A percentile compares a stretch with the other conserved stretches of the same genome.
phyloP scores from a whole-genome alignment of 345 rosid species.

The Crucihimalaya himalaica region DNA sequence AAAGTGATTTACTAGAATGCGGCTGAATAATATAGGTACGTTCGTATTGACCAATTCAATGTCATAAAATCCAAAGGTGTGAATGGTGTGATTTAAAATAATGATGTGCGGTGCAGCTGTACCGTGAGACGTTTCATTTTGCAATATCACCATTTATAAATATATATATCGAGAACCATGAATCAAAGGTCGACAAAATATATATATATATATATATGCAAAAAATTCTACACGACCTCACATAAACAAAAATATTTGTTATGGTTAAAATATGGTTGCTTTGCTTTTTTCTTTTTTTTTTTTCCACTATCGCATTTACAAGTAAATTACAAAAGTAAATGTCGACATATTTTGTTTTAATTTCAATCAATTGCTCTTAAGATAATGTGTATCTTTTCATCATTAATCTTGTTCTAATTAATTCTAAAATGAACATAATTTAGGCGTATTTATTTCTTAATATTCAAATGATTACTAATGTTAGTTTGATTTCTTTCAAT shows the following conservation, averaged over 20 bases:
- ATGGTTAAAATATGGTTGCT: not conserved
- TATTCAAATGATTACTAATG: not conserved
- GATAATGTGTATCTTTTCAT: not conserved
- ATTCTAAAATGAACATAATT: not conserved
- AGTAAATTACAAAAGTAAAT: not conserved
- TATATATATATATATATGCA: too few species aligned
- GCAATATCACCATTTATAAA: too few species aligned
- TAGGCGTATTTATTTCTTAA: not conserved
- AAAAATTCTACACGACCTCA: too few species aligned
- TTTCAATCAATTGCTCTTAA: not conserved
- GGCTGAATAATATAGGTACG: not conserved
- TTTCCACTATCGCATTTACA: not conserved
- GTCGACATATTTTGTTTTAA: not conserved
- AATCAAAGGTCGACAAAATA: too few species aligned
- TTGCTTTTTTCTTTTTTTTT: not conserved
- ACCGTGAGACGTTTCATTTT: not conserved
- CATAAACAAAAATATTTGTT: not conserved
- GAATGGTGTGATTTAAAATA: not conserved
- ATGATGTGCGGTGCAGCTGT: not conserved
- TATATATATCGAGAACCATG: too few species aligned
- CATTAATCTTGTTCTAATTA: not conserved
- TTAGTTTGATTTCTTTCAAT: constrained; percentile 17
- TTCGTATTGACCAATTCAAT: not conserved
- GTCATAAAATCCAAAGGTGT: not conserved
- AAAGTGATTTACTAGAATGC: not conserved